Conservation (phyloP, 495 filamentous ascomycete genomes). For the Daldinia loculata region DNA sequence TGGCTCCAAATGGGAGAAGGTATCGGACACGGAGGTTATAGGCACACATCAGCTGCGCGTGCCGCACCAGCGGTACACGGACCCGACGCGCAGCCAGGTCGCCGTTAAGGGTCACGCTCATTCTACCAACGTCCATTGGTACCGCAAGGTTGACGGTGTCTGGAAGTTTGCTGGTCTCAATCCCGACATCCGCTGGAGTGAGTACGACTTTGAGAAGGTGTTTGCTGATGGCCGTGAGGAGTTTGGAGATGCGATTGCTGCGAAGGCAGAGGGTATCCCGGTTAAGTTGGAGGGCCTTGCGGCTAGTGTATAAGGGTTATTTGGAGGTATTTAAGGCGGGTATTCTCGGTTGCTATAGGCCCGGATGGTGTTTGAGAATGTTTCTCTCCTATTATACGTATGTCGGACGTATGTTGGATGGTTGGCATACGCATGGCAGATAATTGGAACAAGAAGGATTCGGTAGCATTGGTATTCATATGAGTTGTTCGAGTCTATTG, state of each 20-base stretch:
- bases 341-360: neutral
- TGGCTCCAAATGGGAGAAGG: conserved; percentile 73
- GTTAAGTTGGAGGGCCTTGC: conserved; percentile 14
- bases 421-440: neutral
- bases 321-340: neutral
- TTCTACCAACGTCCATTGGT: conserved; percentile 75
- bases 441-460: neutral
- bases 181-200: conserved; percentile 75
- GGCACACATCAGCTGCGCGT: conserved; percentile 83
- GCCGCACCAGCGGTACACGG: conserved; percentile 72
- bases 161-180: conserved; percentile 85
- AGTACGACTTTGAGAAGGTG: conserved; percentile 70
- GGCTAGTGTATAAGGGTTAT: conserved; percentile 14
- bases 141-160: conserved; percentile 75
- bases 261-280: conserved; percentile 40
- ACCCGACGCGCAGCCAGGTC: conserved; percentile 58
- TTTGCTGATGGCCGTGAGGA: conserved; percentile 57
- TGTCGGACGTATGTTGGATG: neutral
- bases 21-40: conserved; percentile 71
- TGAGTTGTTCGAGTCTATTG: neutral
- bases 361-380: neutral
- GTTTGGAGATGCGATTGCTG: conserved; percentile 45
- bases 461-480: neutral
- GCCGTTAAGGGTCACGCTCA: conserved; percentile 74
- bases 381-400: neutral